A percentile compares a stretch with the other conserved stretches of the same genome.
phyloP scores from a whole-genome alignment of 768 basidiomycete genomes.

The Gyrodon lividus region DNA sequence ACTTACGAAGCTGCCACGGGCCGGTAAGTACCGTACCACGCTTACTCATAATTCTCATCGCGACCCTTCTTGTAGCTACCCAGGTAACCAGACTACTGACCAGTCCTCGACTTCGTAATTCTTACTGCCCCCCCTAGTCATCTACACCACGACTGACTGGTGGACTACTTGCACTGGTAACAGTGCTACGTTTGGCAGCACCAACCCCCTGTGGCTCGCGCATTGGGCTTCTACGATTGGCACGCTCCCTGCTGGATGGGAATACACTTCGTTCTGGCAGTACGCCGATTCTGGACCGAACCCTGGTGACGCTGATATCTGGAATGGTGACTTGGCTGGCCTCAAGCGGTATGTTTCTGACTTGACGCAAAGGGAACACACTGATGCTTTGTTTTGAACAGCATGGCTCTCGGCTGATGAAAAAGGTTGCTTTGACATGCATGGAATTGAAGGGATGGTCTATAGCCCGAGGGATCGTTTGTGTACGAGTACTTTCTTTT shows the following conservation, averaged over 20 bases:
- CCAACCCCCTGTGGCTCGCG: constrained; percentile 64
- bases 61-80: constrained; percentile 32
- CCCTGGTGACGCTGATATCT: constrained; percentile 57
- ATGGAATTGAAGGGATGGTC: too few species aligned
- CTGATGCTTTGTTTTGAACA: neutral
- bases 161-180: constrained; percentile 68
- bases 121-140: constrained; percentile 33
- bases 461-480: too few species aligned
- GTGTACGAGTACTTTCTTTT: too few species aligned
- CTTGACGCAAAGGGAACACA: neutral
- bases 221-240: constrained; percentile 48
- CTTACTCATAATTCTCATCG: neutral
- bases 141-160: constrained; percentile 67
- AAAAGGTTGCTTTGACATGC: too few species aligned
- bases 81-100: constrained; percentile 28
- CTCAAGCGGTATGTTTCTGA: constrained; percentile 34
- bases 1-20: constrained; percentile 51
- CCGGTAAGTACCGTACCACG: constrained; percentile 33
- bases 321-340: constrained; percentile 51
- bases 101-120: neutral
- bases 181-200: constrained; percentile 45
- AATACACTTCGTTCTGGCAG: constrained; percentile 59
- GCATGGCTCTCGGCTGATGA: constrained; percentile 19
- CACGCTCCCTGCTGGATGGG: constrained; percentile 59
- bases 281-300: constrained; percentile 54